These are phyloP conservation scores for Coprinopsis cinerea DNA, from an alignment of 768 basidiomycete genomes.

Conservation along the genomic window DNA sequence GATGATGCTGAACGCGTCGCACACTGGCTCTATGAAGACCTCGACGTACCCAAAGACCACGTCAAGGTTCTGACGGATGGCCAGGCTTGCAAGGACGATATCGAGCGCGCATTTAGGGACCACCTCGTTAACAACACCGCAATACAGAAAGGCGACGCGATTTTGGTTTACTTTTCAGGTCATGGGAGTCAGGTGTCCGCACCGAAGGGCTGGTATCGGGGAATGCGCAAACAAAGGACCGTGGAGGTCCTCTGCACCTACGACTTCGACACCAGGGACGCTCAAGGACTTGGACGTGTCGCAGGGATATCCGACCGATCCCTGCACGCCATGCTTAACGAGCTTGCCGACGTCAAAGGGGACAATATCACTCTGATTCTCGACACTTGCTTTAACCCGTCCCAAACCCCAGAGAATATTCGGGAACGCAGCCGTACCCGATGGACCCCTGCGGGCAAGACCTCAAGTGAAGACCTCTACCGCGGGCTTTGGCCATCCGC, in stretches of 20 bases:
- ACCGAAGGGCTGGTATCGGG: constrained; percentile 56
- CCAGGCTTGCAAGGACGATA: constrained; percentile 54
- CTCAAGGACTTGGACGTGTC: constrained; percentile 33
- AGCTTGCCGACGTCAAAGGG: constrained; percentile 52
- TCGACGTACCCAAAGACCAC: constrained; percentile 54
- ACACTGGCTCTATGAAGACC: constrained; percentile 49
- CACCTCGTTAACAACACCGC: constrained; percentile 59
- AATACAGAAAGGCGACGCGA: constrained; percentile 57
- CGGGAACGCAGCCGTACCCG: constrained; percentile 45
- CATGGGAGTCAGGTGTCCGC: constrained; percentile 56
- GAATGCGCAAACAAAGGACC: constrained; percentile 24
- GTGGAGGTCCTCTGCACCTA: constrained; percentile 63
- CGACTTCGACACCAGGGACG: constrained; percentile 51
- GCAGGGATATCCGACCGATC: constrained; percentile 68
- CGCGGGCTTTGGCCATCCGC: constrained; percentile 49
- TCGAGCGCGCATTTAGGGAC: constrained; percentile 54
- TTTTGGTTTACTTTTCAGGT: constrained; percentile 70
- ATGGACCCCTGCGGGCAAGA: constrained; percentile 56
- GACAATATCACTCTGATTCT: constrained; percentile 66
- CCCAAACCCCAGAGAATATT: constrained; percentile 29
- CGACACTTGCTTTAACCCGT: constrained; percentile 56
- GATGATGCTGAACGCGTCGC: constrained; percentile 57
- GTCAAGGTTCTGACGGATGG: constrained; percentile 51
- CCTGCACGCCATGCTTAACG: constrained; percentile 52
- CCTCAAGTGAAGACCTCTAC: constrained; percentile 48